Percentiles rank a stretch among this genome's conserved stretches.
phyloP scores from a whole-genome alignment of 352 stramenopile genomes.

The Pythium myriotylum region DNA sequence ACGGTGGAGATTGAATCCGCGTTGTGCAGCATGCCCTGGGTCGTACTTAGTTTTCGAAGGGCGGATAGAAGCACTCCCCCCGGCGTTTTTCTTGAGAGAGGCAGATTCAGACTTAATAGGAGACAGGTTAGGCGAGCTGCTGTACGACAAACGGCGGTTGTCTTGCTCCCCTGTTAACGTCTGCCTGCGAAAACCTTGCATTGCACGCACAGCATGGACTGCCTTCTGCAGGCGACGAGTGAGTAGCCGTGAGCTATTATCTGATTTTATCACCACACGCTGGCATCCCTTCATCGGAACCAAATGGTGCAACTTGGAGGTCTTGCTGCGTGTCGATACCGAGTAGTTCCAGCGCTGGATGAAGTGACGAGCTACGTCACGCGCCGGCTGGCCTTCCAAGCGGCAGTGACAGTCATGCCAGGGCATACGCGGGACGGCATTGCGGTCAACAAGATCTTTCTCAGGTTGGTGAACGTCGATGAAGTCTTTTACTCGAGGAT shows the following conservation, averaged over 20 bases:
- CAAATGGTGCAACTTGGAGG: conserved; percentile 69
- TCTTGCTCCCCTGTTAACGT: conserved; percentile 5
- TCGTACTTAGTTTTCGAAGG: background rate
- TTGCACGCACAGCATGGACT: conserved; percentile 58
- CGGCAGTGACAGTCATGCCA: conserved; percentile 88
- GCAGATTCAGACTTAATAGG: background rate
- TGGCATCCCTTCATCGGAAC: conserved; percentile 76
- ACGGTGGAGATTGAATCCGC: conserved; percentile 28
- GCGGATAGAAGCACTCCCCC: background rate
- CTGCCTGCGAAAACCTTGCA: conserved; percentile 37
- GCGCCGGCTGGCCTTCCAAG: conserved; percentile 74
- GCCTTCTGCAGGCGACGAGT: conserved; percentile 67
- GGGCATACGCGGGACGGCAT: conserved; percentile 72
- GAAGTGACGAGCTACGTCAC: conserved; percentile 85
- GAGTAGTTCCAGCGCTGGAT: conserved; percentile 90
- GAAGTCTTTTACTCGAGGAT: conserved; percentile 86
- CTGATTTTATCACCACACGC: conserved; percentile 36
- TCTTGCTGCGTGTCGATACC: conserved; percentile 80
- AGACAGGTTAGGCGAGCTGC: conserved; percentile 24
- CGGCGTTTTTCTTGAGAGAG: background rate
- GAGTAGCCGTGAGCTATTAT: conserved; percentile 42
- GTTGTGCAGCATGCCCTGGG: conserved; percentile 1
- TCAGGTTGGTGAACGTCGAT: conserved; percentile 75
- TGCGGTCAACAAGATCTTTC: conserved; percentile 78
- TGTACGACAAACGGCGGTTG: conserved; percentile 17